Evolutionary conservation across 2,329 filamentous ascomycete genomes (phyloP), one percentile per base, ranked within the genome.

Genomic region (Neofusicoccum cordaticola): DNA sequence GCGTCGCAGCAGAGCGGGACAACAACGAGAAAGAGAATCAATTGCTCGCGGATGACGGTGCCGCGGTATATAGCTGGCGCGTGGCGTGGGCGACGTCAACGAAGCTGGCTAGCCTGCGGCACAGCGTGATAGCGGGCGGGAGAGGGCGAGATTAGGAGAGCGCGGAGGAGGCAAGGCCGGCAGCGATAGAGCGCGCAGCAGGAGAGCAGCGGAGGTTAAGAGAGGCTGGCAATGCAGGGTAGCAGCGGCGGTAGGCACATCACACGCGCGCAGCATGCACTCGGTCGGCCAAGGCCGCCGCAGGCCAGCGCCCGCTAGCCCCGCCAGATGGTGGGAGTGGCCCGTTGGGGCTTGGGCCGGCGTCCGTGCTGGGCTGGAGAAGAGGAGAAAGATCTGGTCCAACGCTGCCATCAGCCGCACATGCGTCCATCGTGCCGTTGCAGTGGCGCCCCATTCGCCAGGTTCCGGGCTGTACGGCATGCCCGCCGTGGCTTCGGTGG

Each of bases 261-360:
- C 56, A 47, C 56, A 60, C 56, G 56, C 56, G 17, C 15, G 53
- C 53, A 22, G 22, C 22, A 22, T 22, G 22, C 22, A 22, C 22
- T 3, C 22, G 22, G 22, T 22, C 22, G 22, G 22, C 22, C 22
- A 22, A 22, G 22, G 22, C 22, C 22, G 22, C 22, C 22, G 22
- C 22, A 22, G 22, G 22, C 22, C 22, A 22, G 22, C 22, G 22
- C 22, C 22, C 22, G 22, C 22, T 22, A 22, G 22, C 22, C 22
- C 22, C 22, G 19, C 19, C 19, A 22, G 19, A 22, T 22, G 19
- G 19, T 22, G 66, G 2, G 66, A 68, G 50, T 69, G 67, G 8
- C 68, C 67, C 60, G 68, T 68, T 31, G 65, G 56, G 8, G 67
- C 44, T 12, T 68, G 53, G 53, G 22, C 19, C 15, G 41, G n/a